Evolutionary conservation across 1,284 basidiomycete species (phyloP), one percentile per base, ranked within the genome.

Genomic region (Pseudomicrostroma phylloplanum): DNA sequence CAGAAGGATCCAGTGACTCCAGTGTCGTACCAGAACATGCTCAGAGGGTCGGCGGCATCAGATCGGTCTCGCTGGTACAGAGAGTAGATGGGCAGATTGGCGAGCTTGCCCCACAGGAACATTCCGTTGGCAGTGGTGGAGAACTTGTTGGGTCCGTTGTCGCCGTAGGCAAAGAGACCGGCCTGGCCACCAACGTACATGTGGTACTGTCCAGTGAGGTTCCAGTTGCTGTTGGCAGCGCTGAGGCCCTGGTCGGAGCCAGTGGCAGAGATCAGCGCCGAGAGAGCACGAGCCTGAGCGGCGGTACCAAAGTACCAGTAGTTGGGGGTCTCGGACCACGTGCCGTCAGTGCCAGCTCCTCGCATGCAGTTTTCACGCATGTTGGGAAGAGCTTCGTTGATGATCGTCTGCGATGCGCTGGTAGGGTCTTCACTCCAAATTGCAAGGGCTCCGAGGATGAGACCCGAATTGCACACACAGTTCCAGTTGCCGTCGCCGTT

Each of bases 1-100:
- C 92, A 97, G 84, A 89, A 98, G 56, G 91, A 90, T 62, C 94
- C 94, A 19, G 83, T 81, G 56, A 87, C 85, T 4, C 85, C 83
- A 12, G 92, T 87, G 79, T 96, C 84, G 80, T 97, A 98, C 91
- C 92, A 98, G 83, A 98, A 94, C 91, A 98, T 93, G 75, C 86
- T 87, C 86, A 88, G 91, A 0, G 94, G 94, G 68, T 98, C 94
- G 1, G 91, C 88, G 74, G 97, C 93, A 41, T 74, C 73, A 59
- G 82, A 82, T 72, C 89, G 90, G 79, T 98, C 94, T 65, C 94
- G 90, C 81, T 98, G 94, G 85, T 88, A 92, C 58, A 98, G 85
- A 15, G 87, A 83, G 80, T 88, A 94, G 70, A 83, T 80, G 12
- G 94, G 90, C 63, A 79, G 69, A 58, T 70, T 63, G 2, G 63